Evolutionary conservation across 768 basidiomycete genomes (phyloP), one percentile per base, ranked within the genome.

Genomic region (Asterophora parasitica): DNA sequence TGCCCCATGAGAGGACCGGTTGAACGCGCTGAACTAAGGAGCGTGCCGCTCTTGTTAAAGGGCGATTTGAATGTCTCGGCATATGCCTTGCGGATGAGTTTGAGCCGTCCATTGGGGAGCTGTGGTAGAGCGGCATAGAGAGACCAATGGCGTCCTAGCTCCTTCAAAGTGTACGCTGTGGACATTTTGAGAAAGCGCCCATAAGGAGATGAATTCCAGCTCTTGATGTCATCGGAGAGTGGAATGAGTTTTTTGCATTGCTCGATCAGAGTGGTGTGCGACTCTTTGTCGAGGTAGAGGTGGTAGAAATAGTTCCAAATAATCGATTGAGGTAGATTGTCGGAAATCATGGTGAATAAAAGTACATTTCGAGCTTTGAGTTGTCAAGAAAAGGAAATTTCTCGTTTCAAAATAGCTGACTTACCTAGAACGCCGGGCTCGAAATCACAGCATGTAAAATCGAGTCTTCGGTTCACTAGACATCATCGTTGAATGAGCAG

Each of bases 301-400:
- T 79, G 73, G 50, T 70, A 77, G 60, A 75, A 80, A 3, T 76
- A 67, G 43, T 72, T 67, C 75, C 74, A 81, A 7, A 69, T 53
- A 4, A 50, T 55, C 16, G 44, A 35, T 2, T 51, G 12, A 0
- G 55, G 17, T 2, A 61, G 49, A 1, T 59, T 55, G 42, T 79
- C 75, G 2, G 54, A 46, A 6, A 77, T 53, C 48, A 79, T 52
- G 0, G 74, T 72, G 37, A 75, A 60, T 4, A 81, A 63, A 7
- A 81, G 47, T 20, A 72, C 59, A 46, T 79, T 78, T 8, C 78
- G 68, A 10, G 78, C 78, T 81, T 41, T 3, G 23, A 3, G 30
- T 36, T 13, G 37, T 17, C 3, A 27, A 36, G 30, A 13, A 6
- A 48, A 31, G 11, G n/a, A 32, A 16, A 36, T 15, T 13, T 43